phyloP scores from a whole-genome alignment of 768 basidiomycete species.

The Leccinum boreale region DNA sequence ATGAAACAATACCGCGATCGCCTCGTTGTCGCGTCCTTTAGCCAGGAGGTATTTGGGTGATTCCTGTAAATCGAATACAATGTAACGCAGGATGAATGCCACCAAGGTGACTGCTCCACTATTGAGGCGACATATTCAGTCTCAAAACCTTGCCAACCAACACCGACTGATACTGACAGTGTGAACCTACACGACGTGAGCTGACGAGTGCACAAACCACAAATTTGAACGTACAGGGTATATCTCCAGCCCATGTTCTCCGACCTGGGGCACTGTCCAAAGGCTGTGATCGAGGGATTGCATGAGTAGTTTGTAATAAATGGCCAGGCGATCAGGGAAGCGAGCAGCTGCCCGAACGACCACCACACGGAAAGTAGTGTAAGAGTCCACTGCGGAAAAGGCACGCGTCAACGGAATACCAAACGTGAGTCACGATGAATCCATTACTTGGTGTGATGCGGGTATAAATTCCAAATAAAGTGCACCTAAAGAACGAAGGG shows the following conservation, averaged over 20 bases:
- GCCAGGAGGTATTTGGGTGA: slow-evolving; percentile 59
- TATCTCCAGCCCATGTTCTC: slow-evolving; percentile 65
- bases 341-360: slow-evolving; percentile 48
- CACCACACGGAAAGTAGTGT: slow-evolving; percentile 55
- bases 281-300: slow-evolving; percentile 19
- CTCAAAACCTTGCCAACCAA: not conserved
- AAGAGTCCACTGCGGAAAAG: slow-evolving; percentile 43
- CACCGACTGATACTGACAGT: slow-evolving; percentile 31
- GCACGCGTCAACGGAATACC: not conserved
- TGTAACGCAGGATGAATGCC: slow-evolving; percentile 53
- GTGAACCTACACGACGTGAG: slow-evolving; percentile 31
- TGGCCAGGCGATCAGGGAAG: slow-evolving; percentile 51
- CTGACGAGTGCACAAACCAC: not conserved
- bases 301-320: slow-evolving; percentile 59
- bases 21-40: slow-evolving; percentile 55
- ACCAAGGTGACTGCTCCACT: slow-evolving; percentile 49
- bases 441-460: slow-evolving; percentile 35
- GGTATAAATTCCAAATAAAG: slow-evolving; percentile 46
- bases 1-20: slow-evolving; percentile 37
- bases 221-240: slow-evolving; percentile 34
- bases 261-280: slow-evolving; percentile 42
- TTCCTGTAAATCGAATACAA: slow-evolving; percentile 58
- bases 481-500: slow-evolving; percentile 32
- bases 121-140: slow-evolving; percentile 1
- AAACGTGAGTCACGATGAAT: not conserved